Evolutionary conservation across 805 yeast genomes (phyloP).

Genomic region (Torulaspora gathmanii): DNA sequence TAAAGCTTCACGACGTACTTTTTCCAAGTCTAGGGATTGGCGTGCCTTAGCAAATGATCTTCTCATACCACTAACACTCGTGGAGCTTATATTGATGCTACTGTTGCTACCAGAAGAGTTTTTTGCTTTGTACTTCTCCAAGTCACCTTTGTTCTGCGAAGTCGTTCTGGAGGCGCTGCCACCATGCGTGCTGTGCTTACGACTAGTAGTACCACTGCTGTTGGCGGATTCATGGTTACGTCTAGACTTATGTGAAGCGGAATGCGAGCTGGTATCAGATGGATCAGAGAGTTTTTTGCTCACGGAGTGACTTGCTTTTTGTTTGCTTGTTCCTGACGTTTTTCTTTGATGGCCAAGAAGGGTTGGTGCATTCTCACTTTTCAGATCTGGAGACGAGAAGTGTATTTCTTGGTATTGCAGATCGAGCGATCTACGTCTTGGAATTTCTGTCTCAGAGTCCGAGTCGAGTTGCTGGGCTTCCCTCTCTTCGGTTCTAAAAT

Average conservation of each 20-base stretch:
- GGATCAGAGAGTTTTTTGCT: constrained; percentile 1
- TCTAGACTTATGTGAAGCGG: constrained; percentile 4
- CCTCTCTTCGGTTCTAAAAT: constrained; percentile 1
- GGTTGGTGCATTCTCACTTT: not conserved
- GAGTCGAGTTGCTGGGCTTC: constrained; percentile 3
- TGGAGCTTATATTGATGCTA: constrained; percentile 13
- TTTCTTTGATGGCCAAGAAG: constrained; percentile 1
- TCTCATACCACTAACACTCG: constrained; percentile 12
- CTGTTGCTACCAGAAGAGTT: constrained; percentile 18
- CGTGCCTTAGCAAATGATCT: constrained; percentile 27
- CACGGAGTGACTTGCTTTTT: not conserved
- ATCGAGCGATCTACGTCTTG: constrained; percentile 25
- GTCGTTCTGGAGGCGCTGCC: not conserved
- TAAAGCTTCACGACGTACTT: constrained; percentile 25
- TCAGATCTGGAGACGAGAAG: constrained; percentile 19
- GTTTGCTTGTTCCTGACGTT: constrained; percentile 1
- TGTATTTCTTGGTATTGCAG: constrained; percentile 25
- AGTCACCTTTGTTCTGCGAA: constrained; percentile 10
- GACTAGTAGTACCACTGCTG: constrained; percentile 6
- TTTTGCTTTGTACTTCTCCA: constrained; percentile 16
- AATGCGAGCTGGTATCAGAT: constrained; percentile 1
- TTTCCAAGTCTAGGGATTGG: constrained; percentile 32
- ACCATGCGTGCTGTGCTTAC: constrained; percentile 11
- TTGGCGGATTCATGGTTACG: constrained; percentile 2
- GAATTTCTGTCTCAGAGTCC: constrained; percentile 1